These are phyloP conservation scores for Eutrema japonicum DNA, from an alignment of 345 rosid genomes.

Conservation along the genomic window DNA sequence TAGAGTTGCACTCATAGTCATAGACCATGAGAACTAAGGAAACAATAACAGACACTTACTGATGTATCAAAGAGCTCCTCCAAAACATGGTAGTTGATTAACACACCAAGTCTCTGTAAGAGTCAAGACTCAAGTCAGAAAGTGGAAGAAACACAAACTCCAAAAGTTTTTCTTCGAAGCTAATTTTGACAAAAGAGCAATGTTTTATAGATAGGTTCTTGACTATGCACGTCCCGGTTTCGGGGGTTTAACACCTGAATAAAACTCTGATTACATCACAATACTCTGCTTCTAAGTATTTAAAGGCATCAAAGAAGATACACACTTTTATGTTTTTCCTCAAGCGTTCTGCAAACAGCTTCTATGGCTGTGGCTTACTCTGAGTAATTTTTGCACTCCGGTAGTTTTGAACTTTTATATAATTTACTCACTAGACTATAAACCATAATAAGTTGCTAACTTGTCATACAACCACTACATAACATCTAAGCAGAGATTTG, in stretches of 20 bases:
- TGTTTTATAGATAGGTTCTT: neutral
- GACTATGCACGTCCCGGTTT: neutral
- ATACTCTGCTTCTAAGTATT: neutral
- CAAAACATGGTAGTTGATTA: conserved; percentile 17
- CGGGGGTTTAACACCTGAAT: too few relatives aligned
- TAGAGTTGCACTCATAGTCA: neutral
- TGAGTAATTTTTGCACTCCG: too few relatives aligned
- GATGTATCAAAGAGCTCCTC: conserved; percentile 2
- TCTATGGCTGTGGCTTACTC: conserved; percentile 60
- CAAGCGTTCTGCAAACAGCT: conserved; percentile 65
- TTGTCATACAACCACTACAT: too few relatives aligned
- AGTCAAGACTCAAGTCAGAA: conserved; percentile 3
- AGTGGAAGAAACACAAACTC: neutral
- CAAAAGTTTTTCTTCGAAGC: neutral
- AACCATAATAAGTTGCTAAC: too few relatives aligned
- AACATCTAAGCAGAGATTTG: too few relatives aligned
- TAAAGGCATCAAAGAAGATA: neutral
- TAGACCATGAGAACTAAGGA: neutral
- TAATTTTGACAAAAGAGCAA: too few relatives aligned
- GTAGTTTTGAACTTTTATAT: too few relatives aligned
- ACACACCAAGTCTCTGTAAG: conserved; percentile 69
- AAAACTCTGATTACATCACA: neutral
- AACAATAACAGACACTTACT: neutral
- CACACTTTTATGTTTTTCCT: conserved; percentile 57
- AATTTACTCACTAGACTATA: too few relatives aligned